Conservation (phyloP, 495 filamentous ascomycete species). For the Darksidea phi region DNA sequence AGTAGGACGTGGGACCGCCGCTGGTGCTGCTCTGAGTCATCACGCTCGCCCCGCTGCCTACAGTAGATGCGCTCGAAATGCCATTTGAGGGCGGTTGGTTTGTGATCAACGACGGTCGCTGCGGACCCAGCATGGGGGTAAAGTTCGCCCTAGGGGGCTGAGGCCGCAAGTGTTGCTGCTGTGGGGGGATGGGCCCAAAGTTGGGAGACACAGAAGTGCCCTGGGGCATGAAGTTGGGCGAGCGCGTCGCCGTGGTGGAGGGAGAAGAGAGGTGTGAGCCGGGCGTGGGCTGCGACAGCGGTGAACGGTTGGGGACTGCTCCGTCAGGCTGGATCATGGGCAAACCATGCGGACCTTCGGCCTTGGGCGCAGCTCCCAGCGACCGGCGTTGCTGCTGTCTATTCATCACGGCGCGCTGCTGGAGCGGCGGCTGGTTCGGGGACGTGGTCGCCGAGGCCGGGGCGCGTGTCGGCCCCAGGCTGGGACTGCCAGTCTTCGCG, state of each 20-base stretch:
- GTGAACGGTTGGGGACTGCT: conserved; percentile 42
- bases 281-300: conserved; percentile 73
- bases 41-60: conserved; percentile 37
- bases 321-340: conserved; percentile 38
- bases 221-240: conserved; percentile 68
- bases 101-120: conserved; percentile 37
- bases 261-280: conserved; percentile 82
- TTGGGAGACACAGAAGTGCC: conserved; percentile 63
- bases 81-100: conserved; percentile 37
- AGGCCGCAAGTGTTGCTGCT: conserved; percentile 46
- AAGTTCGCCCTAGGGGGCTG: conserved; percentile 44
- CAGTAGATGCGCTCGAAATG: conserved; percentile 35
- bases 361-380: conserved; percentile 62
- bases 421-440: conserved; percentile 59
- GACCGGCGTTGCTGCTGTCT: conserved; percentile 67
- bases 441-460: conserved; percentile 61
- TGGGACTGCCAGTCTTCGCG: conserved; percentile 77
- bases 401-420: conserved; percentile 70
- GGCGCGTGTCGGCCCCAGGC: conserved; percentile 61
- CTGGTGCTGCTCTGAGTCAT: conserved; percentile 41
- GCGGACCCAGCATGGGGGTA: conserved; percentile 32
- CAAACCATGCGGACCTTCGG: conserved; percentile 38
- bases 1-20: conserved; percentile 53
- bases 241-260: conserved; percentile 57
- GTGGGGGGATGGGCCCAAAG: conserved; percentile 58